These are phyloP conservation scores for Sarocladiaceae sp. DNA, from an alignment of 2,329 filamentous ascomycete species.

Conservation along the genomic window DNA sequence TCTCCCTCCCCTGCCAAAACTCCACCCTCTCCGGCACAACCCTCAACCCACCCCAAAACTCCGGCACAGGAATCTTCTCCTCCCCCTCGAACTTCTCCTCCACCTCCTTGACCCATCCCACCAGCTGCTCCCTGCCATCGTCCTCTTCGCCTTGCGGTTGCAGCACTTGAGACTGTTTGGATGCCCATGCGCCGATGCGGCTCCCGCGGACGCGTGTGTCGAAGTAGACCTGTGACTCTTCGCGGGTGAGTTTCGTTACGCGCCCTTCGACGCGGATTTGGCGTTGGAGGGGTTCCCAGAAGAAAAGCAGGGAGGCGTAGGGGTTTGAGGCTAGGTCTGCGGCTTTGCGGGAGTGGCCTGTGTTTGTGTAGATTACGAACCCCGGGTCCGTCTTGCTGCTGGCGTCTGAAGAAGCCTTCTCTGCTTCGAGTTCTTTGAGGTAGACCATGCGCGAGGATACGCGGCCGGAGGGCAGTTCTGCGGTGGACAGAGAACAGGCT, in stretches of 20 bases:
- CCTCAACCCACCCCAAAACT: conserved; percentile 91
- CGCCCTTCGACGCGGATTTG: conserved; percentile 87
- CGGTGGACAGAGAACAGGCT: conserved; percentile 83
- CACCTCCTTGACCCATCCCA: conserved; percentile 71
- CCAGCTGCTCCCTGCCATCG: conserved; percentile 69
- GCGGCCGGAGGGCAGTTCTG: conserved; percentile 74
- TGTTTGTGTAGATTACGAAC: conserved; percentile 93
- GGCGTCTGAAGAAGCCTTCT: conserved; percentile 17
- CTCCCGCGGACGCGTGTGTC: conserved; percentile 72
- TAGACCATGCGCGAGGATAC: conserved; percentile 87
- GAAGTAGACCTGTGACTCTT: conserved; percentile 69
- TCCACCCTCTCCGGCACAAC: conserved; percentile 83
- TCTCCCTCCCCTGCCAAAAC: conserved; percentile 94
- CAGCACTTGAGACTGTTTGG: conserved; percentile 78
- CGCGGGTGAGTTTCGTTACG: conserved; percentile 59
- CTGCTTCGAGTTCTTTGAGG: conserved; percentile 83
- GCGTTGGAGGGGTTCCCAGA: conserved; percentile 81
- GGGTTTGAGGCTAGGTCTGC: conserved; percentile 68
- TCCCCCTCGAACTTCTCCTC: conserved; percentile 70
- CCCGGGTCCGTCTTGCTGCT: conserved; percentile 37
- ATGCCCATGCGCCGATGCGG: conserved; percentile 89
- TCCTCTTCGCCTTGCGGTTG: conserved; percentile 53
- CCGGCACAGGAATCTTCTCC: conserved; percentile 82
- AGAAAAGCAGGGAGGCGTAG: conserved; percentile 81
- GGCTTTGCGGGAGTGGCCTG: conserved; percentile 70